A percentile compares a stretch with the other conserved stretches of the same genome.
Evolutionary conservation across 1,284 basidiomycete genomes (phyloP).

Genomic region (Neotropicomus parvogracilis): DNA sequence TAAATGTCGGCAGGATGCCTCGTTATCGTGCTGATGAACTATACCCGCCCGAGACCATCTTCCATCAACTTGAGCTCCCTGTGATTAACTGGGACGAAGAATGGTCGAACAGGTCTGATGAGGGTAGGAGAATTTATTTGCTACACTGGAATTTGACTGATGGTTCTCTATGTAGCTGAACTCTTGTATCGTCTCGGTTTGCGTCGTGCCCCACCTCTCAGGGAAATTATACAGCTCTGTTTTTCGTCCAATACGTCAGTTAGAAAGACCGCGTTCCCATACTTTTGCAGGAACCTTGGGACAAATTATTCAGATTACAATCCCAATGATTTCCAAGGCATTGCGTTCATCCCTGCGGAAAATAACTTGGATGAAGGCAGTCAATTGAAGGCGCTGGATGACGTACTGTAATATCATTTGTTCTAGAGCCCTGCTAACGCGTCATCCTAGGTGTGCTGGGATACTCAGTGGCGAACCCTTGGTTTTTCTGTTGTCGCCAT

Average conservation of each 20-base stretch:
- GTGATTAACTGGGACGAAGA: constrained; percentile 38
- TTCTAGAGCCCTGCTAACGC: too few relatives aligned
- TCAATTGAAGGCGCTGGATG: constrained; percentile 59
- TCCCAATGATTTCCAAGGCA: constrained; percentile 44
- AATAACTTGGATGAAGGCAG: constrained; percentile 36
- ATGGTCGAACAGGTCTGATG: constrained; percentile 74
- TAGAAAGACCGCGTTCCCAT: constrained; percentile 59
- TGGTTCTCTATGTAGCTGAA: constrained; percentile 3
- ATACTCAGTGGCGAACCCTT: too few relatives aligned
- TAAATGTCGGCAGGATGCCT: too few relatives aligned
- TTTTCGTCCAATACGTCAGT: constrained; percentile 45
- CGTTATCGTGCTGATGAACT: too few relatives aligned
- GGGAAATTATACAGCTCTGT: constrained; percentile 64
- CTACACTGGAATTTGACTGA: not conserved
- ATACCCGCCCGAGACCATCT: constrained; percentile 17
- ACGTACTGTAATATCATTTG: constrained; percentile 25
- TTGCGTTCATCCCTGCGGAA: constrained; percentile 78
- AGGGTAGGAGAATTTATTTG: constrained; percentile 44
- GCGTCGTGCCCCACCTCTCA: constrained; percentile 63
- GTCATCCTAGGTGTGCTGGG: too few relatives aligned
- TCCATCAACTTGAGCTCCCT: constrained; percentile 11
- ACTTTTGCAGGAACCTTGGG: constrained; percentile 67
- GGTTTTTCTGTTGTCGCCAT: too few relatives aligned
- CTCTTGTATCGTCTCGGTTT: constrained; percentile 80
- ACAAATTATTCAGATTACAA: constrained; percentile 63